Base-by-base conservation (phyloP, 306 rosid genomes). In the Acacia acuminata region DNA sequence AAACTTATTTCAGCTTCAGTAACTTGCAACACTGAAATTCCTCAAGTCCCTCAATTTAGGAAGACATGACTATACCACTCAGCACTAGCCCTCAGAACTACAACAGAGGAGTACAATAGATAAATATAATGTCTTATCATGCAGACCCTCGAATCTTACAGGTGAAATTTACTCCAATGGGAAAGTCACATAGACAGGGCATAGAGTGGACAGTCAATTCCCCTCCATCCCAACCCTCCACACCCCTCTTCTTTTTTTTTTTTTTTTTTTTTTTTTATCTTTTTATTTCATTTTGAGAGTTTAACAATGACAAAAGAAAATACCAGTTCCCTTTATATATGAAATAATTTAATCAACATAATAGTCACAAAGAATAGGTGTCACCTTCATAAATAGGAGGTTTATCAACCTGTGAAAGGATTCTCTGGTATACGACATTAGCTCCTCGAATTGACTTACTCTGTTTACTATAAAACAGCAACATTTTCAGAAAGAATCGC, bases 391-490 rank as follows among this genome's bases (percentile, higher is more conserved):
- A 96, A 82, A 92, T 96, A 43, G 87, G 92, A 11, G 97, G 97
- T 83, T 85, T 88, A 77, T 94, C 97, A 83, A 92, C 94, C 87
- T 96, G 99, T 0, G 94, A 88, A 77, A 88, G 32, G 27, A 96
- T 90, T 81, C 99, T 84, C 67, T n/a, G 77, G 82, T 90, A 96
- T 1, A 92, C 94, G 11, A 89, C 97, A 86, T 92, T 94, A 42
- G 98, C 99, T 66, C 97, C 97, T 66, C 99, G 93, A 88, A 96
- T 94, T 15, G 96, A 92, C 87, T 55, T 91, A 91, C 98, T 94
- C 86, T 96, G 99, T 81, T 94, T 91, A 83, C 97, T 91, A 82
- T 94, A 96, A 85, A 94, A 96, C 82, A 94, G 30, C 96, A 92
- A 81, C 79, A 96, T 68, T 68, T 74, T 91, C 73, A 96, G 84